Conservation (phyloP, 345 rosid species). For the Angophora floribunda region DNA sequence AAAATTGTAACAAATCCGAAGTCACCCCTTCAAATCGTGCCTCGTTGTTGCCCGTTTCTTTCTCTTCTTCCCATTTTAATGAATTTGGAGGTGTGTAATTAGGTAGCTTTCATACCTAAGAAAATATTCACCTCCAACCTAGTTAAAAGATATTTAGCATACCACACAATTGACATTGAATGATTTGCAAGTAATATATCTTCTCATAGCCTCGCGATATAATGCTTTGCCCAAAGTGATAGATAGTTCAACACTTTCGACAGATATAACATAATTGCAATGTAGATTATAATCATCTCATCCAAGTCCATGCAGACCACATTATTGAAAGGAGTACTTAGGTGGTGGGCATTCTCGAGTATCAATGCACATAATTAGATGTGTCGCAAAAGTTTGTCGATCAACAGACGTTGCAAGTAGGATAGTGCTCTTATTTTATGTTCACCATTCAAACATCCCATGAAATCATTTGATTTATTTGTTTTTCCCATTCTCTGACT, state of each 20-base stretch:
- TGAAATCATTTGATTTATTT: background rate
- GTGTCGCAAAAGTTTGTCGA: background rate
- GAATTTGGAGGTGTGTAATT: background rate
- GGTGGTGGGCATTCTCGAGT: background rate
- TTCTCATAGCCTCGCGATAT: background rate
- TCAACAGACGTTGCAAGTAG: background rate
- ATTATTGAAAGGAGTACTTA: background rate
- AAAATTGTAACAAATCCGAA: background rate
- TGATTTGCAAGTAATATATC: background rate
- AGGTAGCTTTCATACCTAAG: background rate
- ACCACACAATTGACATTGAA: background rate
- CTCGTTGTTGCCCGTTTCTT: background rate
- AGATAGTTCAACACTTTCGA: background rate
- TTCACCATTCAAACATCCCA: background rate
- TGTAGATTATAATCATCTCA: background rate
- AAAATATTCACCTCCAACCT: background rate
- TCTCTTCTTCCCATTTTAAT: background rate
- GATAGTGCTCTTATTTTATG: background rate
- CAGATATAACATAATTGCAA: background rate
- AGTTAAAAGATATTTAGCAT: background rate
- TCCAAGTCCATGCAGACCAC: background rate
- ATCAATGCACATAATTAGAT: background rate
- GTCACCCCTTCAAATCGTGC: background rate
- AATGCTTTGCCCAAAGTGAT: background rate
- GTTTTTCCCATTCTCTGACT: background rate